These are phyloP conservation scores for Moniliella sp. DNA, from an alignment of 1,284 basidiomycete species.

Conservation along the genomic window DNA sequence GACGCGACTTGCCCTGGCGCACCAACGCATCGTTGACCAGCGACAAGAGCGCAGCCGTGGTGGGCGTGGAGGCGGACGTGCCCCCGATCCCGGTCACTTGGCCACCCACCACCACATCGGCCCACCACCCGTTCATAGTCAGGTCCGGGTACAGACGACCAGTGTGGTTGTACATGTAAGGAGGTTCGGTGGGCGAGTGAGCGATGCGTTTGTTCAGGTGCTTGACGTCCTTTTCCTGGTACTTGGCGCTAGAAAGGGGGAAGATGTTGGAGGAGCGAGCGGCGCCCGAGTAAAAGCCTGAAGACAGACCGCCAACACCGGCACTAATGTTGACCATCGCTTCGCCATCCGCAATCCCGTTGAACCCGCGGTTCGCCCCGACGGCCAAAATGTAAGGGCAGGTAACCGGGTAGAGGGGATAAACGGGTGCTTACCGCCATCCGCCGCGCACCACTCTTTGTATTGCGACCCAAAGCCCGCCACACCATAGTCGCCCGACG, in stretches of 20 bases:
- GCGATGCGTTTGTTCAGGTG: neutral
- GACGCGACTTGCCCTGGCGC: constrained; percentile 2
- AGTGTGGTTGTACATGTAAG: constrained; percentile 3
- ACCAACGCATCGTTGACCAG: constrained; percentile 3
- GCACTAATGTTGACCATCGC: neutral
- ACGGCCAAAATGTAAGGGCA: constrained; percentile 6
- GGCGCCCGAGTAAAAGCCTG: constrained; percentile 26
- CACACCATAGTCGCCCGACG: constrained; percentile 5
- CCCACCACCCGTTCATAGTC: constrained; percentile 3
- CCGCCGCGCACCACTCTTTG: neutral
- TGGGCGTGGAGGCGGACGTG: constrained; percentile 4
- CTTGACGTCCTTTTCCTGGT: neutral
- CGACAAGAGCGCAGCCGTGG: constrained; percentile 3
- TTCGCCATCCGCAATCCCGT: neutral
- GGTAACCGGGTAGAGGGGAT: constrained; percentile 4
- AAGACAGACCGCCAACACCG: constrained; percentile 7
- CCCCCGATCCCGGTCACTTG: constrained; percentile 2
- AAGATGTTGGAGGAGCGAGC: constrained; percentile 3
- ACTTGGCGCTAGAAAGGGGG: constrained; percentile 1
- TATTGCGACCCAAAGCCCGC: constrained; percentile 1
- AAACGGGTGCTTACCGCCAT: constrained; percentile 1
- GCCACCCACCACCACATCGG: neutral
- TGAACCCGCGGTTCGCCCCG: constrained; percentile 2
- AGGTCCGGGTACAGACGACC: constrained; percentile 6
- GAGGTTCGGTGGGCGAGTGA: neutral